These are phyloP conservation scores for Diaporthe australafricana DNA, from an alignment of 2,329 filamentous ascomycete species.

Conservation along the genomic window DNA sequence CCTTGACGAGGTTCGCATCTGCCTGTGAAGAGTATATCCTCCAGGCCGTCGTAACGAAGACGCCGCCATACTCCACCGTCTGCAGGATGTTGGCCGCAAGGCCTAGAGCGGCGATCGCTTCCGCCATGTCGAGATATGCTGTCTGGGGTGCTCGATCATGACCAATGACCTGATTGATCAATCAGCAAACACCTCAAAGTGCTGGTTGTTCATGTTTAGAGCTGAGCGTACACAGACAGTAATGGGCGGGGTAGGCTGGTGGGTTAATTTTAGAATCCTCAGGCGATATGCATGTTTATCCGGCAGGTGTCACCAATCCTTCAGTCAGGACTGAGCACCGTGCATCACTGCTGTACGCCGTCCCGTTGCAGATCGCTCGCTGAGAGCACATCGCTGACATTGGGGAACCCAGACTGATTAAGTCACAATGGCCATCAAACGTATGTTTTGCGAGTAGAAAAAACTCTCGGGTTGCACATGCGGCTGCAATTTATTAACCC, in stretches of 20 bases:
- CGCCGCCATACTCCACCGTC: not conserved
- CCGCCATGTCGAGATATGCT: not conserved
- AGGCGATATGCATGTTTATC: too few species aligned
- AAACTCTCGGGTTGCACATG: not conserved
- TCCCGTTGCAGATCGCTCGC: not conserved
- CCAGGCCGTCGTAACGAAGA: not conserved
- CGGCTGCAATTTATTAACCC: not conserved
- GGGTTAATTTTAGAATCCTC: too few species aligned
- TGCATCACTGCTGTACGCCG: too few species aligned
- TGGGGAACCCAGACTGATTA: too few species aligned
- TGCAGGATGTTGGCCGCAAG: slow-evolving; percentile 4
- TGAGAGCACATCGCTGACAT: not conserved
- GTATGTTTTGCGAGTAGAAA: too few species aligned
- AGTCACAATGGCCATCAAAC: too few species aligned
- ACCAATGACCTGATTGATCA: too few species aligned
- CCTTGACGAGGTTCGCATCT: not conserved
- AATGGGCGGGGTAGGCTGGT: not conserved
- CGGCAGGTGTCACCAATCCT: not conserved
- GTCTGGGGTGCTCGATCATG: not conserved
- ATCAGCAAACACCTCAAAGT: too few species aligned
- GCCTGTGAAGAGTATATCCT: not conserved
- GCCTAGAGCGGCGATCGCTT: not conserved
- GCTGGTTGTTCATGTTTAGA: too few species aligned
- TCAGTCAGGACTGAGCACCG: not conserved
- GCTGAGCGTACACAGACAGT: too few species aligned